phyloP scores from a whole-genome alignment of 2,329 filamentous ascomycete species.

The Calonectria montana region DNA sequence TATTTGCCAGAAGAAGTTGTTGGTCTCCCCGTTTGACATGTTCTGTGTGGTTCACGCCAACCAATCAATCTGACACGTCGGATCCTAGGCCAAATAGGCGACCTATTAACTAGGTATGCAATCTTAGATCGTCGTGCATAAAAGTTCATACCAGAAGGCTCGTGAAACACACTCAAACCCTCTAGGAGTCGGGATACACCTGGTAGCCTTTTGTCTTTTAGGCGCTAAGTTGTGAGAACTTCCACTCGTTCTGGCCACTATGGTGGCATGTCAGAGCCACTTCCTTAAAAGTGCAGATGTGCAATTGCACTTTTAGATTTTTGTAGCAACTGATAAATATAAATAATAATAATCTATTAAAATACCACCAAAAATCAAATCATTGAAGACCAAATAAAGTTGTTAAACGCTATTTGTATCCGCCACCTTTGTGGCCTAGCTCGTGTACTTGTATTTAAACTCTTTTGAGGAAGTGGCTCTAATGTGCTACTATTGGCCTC shows the following conservation, averaged over 20 bases:
- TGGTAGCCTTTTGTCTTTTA: not conserved
- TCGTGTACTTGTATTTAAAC: too few species aligned
- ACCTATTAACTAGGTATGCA: not conserved
- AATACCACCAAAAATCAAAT: too few species aligned
- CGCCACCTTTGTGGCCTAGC: too few species aligned
- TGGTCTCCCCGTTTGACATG: not conserved
- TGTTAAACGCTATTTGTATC: too few species aligned
- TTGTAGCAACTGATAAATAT: too few species aligned
- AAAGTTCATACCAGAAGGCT: not conserved
- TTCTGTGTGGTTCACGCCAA: not conserved
- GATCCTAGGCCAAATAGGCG: not conserved
- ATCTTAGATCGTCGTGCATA: not conserved
- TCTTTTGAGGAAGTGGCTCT: too few species aligned
- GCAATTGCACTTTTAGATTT: too few species aligned
- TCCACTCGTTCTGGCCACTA: not conserved
- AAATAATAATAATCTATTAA: too few species aligned
- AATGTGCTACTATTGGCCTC: too few species aligned
- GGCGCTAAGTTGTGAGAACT: not conserved
- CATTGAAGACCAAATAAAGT: too few species aligned
- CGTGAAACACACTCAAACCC: not conserved
- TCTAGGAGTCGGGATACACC: not conserved
- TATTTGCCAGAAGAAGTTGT: not conserved
- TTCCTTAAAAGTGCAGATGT: too few species aligned
- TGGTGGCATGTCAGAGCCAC: too few species aligned
- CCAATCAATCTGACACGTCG: not conserved